Percentiles rank a stretch among this genome's conserved stretches.
Conservation (phyloP, 805 yeast genomes). For the Pichia exigua region DNA sequence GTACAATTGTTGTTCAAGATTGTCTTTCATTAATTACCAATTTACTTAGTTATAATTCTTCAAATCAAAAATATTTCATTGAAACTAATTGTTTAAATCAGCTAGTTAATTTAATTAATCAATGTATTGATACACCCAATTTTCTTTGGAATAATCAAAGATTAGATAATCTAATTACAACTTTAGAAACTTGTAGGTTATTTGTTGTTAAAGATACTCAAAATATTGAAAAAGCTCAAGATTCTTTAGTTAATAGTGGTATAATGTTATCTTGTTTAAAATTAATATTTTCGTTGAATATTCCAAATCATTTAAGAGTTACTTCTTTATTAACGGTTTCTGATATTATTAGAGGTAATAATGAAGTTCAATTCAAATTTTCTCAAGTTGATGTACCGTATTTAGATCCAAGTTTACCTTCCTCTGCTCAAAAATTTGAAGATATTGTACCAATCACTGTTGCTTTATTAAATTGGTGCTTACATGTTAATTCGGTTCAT, state of each 20-base stretch:
- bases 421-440: conserved; percentile 25
- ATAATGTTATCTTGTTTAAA: conserved; percentile 58
- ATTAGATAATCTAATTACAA: conserved; percentile 53
- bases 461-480: conserved; percentile 77
- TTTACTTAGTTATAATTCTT: conserved; percentile 70
- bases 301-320: conserved; percentile 61
- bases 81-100: conserved; percentile 76
- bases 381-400: conserved; percentile 87
- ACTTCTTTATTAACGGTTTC: conserved; percentile 68
- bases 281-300: conserved; percentile 58
- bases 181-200: conserved; percentile 63
- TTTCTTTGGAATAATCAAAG: conserved; percentile 67
- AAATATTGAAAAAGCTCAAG: conserved; percentile 53
- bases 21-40: conserved; percentile 69
- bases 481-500: conserved; percentile 74
- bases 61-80: conserved; percentile 81
- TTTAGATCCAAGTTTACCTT: conserved; percentile 53
- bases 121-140: conserved; percentile 40
- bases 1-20: conserved; percentile 86
- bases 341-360: conserved; percentile 62
- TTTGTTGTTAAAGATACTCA: conserved; percentile 71
- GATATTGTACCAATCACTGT: conserved; percentile 56
- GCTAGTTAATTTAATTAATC: conserved; percentile 53
- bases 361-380: conserved; percentile 60
- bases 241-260: conserved; percentile 49